Base-by-base conservation (phyloP, 163 green algal species). In the Prototheca wickerhamii region DNA sequence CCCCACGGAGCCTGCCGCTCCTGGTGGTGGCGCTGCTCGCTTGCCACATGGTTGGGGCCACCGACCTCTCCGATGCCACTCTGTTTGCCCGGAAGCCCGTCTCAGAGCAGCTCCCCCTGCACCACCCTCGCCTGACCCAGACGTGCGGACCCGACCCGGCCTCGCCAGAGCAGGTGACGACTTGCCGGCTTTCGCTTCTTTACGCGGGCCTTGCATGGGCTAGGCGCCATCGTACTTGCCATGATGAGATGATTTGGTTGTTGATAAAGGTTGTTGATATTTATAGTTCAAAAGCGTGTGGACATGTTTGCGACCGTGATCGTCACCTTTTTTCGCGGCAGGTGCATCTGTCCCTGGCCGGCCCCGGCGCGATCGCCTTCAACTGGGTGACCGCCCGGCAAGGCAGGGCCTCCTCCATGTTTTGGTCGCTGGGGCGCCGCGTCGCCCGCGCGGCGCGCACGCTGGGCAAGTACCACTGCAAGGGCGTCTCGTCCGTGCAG, bases 401-500 rank as follows among this genome's bases (percentile, higher is more conserved):
- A 6, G 20, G 20, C 18, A 54, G 12, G 18, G 46, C 46, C 6
- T 54, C 46, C 46, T 54, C 12, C 46, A 54, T n/a, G n/a, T n/a
- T n/a, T n/a, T n/a, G n/a, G 12, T 18, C 15, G 6, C 46, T 54
- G 46, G 26, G 46, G 5, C 46, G 46, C 20, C 46, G 18, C 20
- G 5, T 54, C 46, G 5, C 46, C 46, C 46, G 46, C 23, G 18
- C 12, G 5, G 18, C 18, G 46, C 23, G 18, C 46, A n/a, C 12
- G 18, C 46, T 54, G 46, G 46, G 46, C 12, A 54, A 18, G 46
- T 6, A 10, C 5, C 46, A 5, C 5, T 54, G 46, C 46, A 5
- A 21, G 5, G 46, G 46, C 20, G 6, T 6, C 32, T 61, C 58
- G 20, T 55, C 65, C 4, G 67, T 81, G 50, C 69, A 75, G 43